A percentile compares a stretch with the other conserved stretches of the same genome.
These are phyloP conservation scores for Flaveria robusta DNA, from an alignment of 129 eudicot genomes.

Conservation along the genomic window DNA sequence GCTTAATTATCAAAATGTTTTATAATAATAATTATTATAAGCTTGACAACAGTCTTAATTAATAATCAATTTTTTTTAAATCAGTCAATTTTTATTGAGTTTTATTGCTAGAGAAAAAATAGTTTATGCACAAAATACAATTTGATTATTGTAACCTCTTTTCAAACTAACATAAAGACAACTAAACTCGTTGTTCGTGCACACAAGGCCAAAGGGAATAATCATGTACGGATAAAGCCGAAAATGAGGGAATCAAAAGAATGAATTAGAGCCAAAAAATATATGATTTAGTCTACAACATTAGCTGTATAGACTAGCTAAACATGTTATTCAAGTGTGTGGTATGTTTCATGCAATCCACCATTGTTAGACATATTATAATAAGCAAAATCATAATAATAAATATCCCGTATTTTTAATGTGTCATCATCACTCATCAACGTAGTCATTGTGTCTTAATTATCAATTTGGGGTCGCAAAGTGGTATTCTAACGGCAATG, in stretches of 20 bases:
- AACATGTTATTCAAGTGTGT: not conserved
- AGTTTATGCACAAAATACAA: too few relatives aligned
- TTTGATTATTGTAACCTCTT: too few relatives aligned
- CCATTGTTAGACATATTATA: too few relatives aligned
- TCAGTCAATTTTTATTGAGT: not conserved
- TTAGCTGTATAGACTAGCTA: slow-evolving; percentile 4
- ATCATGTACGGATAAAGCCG: slow-evolving; percentile 46
- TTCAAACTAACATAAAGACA: not conserved
- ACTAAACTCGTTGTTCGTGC: slow-evolving; percentile 32
- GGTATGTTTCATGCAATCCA: not conserved
- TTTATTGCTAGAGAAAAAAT: too few relatives aligned
- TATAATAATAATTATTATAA: too few relatives aligned
- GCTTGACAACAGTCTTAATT: not conserved
- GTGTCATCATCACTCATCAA: too few relatives aligned
- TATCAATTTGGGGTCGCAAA: too few relatives aligned
- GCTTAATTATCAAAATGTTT: too few relatives aligned
- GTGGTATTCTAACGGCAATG: too few relatives aligned
- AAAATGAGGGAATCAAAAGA: slow-evolving; percentile 36
- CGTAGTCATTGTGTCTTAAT: too few relatives aligned
- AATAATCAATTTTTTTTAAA: not conserved
- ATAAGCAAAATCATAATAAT: too few relatives aligned
- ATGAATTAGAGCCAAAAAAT: slow-evolving; percentile 21
- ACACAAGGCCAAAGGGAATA: slow-evolving; percentile 39
- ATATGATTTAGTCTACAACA: slow-evolving; percentile 26
- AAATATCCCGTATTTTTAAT: too few relatives aligned